phyloP scores from a whole-genome alignment of 179 eudicot species.

The Corrigiola litoralis region DNA sequence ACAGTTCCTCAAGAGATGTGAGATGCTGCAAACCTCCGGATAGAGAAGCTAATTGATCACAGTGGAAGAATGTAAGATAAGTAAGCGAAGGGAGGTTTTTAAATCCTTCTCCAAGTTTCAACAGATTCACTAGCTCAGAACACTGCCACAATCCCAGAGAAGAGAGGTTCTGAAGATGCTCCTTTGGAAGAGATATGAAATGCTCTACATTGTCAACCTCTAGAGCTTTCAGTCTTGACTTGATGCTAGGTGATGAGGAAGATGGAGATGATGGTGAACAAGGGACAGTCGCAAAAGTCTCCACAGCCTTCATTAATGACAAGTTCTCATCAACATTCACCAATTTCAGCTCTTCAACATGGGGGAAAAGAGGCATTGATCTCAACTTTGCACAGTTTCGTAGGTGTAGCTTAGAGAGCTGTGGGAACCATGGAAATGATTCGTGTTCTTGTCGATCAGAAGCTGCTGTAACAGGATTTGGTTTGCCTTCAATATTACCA shows the following conservation, averaged over 20 bases:
- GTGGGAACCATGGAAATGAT: slow-evolving; percentile 7
- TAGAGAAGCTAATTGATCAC: slow-evolving; percentile 8
- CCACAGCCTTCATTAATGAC: background rate
- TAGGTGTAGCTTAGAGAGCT: background rate
- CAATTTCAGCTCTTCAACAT: slow-evolving; percentile 5
- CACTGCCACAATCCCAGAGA: slow-evolving; percentile 3
- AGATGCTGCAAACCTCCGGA: background rate
- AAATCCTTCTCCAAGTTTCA: slow-evolving; percentile 4
- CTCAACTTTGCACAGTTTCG: slow-evolving; percentile 13
- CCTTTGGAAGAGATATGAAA: slow-evolving; percentile 4
- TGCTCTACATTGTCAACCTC: slow-evolving; percentile 9
- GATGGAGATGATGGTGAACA: background rate
- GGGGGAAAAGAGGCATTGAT: background rate
- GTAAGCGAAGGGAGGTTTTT: background rate
- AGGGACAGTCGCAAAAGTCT: background rate
- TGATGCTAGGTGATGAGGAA: background rate
- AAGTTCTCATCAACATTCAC: slow-evolving; percentile 3
- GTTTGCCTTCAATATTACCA: background rate
- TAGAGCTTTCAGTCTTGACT: slow-evolving; percentile 1
- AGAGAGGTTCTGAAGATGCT: slow-evolving; percentile 3
- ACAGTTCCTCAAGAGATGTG: slow-evolving; percentile 1
- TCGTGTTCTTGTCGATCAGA: background rate
- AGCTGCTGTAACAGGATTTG: background rate
- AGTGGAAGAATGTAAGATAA: slow-evolving; percentile 6
- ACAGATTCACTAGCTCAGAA: slow-evolving; percentile 5